These are phyloP conservation scores for Pachysolen tannophilus DNA, from an alignment of 805 yeast genomes.

Conservation along the genomic window DNA sequence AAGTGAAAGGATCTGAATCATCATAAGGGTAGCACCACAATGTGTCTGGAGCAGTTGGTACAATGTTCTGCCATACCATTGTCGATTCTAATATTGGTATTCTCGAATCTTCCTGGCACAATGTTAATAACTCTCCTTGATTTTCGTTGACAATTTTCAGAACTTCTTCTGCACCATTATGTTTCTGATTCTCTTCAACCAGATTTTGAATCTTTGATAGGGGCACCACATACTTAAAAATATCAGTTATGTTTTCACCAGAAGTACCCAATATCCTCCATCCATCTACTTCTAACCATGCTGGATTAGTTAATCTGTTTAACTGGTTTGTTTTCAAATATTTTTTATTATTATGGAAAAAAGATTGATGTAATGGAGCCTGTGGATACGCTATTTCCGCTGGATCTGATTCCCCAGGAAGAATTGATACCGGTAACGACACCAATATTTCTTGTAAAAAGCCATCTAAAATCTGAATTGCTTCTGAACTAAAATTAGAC, in stretches of 20 bases:
- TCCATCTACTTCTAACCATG: conserved; percentile 54
- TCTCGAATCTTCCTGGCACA: conserved; percentile 35
- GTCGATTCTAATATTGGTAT: conserved; percentile 57
- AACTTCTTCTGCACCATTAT: conserved; percentile 17
- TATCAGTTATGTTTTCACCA: conserved; percentile 81
- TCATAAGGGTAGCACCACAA: conserved; percentile 81
- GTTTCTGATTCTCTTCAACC: conserved; percentile 14
- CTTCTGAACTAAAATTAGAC: conserved; percentile 39
- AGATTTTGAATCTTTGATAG: conserved; percentile 23
- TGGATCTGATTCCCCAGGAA: conserved; percentile 87
- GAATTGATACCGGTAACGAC: conserved; percentile 59
- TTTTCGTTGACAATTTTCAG: too few species aligned
- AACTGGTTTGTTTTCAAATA: conserved; percentile 32
- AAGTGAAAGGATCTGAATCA: conserved; percentile 69
- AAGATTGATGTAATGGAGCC: conserved; percentile 76
- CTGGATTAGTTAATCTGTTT: conserved; percentile 59
- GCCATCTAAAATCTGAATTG: conserved; percentile 48
- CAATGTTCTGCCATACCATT: conserved; percentile 74
- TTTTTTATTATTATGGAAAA: conserved; percentile 42
- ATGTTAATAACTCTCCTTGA: conserved; percentile 56
- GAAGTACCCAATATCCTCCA: conserved; percentile 60
- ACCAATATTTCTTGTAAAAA: conserved; percentile 48
- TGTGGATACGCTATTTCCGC: conserved; percentile 83
- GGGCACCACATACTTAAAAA: conserved; percentile 55
- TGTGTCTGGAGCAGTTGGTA: conserved; percentile 97